phyloP scores from a whole-genome alignment of 805 yeast genomes.

The Yueomyces sp. region DNA sequence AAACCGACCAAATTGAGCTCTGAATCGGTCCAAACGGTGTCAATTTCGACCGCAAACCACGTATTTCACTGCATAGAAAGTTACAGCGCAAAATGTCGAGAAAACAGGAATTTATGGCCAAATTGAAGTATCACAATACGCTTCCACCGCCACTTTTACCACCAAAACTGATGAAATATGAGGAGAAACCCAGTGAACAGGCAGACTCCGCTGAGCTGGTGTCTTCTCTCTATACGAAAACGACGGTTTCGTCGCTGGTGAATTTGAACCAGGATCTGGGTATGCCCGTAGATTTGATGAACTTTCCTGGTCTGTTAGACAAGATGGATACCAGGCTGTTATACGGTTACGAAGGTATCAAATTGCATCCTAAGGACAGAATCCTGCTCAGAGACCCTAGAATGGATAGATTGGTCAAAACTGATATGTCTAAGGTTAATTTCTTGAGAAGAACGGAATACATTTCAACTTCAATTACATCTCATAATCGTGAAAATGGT shows the following conservation, averaged over 20 bases:
- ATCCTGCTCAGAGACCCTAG: slow-evolving; percentile 72
- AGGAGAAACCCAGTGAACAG: slow-evolving; percentile 26
- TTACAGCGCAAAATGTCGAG: slow-evolving; percentile 23
- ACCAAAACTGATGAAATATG: slow-evolving; percentile 63
- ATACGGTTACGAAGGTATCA: slow-evolving; percentile 27
- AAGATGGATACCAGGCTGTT: slow-evolving; percentile 36
- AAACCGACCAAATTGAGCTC: no score
- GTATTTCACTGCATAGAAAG: neutral
- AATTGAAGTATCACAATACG: slow-evolving; percentile 69
- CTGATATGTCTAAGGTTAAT: slow-evolving; percentile 36
- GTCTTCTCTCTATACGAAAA: slow-evolving; percentile 60
- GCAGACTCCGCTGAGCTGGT: slow-evolving; percentile 43
- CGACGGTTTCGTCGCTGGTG: slow-evolving; percentile 52
- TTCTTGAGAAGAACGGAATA: slow-evolving; percentile 92
- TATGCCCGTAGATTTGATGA: slow-evolving; percentile 59
- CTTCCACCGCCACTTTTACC: slow-evolving; percentile 90
- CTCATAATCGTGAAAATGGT: slow-evolving; percentile 23
- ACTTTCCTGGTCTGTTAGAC: slow-evolving; percentile 56
- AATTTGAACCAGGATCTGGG: slow-evolving; percentile 54
- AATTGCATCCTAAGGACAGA: slow-evolving; percentile 67
- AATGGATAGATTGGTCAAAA: slow-evolving; percentile 22
- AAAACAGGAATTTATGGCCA: slow-evolving; percentile 69
- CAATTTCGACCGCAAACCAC: neutral
- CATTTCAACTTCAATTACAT: slow-evolving; percentile 42
- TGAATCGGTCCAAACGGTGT: neutral